Evolutionary conservation across 148 eudicot genomes (phyloP).

Genomic region (Rhododendron vialii): DNA sequence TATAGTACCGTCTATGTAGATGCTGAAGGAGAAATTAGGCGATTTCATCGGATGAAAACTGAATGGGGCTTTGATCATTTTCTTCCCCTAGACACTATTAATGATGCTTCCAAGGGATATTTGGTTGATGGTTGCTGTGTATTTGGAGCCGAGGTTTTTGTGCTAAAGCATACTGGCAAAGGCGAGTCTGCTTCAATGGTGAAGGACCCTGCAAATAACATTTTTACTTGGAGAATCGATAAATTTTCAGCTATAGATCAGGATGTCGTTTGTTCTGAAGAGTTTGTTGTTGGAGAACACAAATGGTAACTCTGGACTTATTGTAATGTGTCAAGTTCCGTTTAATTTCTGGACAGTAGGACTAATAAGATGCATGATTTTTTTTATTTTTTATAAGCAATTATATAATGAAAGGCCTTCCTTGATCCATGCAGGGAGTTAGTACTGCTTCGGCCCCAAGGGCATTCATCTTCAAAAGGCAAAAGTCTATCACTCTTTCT

Average conservation of each 20-base stretch:
- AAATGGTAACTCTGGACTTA: not conserved
- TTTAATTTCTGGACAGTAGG: too few species aligned
- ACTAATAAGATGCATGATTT: too few species aligned
- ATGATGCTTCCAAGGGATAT: not conserved
- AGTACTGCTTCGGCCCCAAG: too few species aligned
- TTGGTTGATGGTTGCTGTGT: not conserved
- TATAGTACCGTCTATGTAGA: not conserved
- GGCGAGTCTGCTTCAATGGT: not conserved
- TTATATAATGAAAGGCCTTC: too few species aligned
- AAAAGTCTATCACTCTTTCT: too few species aligned
- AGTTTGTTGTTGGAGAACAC: not conserved
- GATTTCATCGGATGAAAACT: not conserved
- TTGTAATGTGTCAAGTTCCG: too few species aligned
- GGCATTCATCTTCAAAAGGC: too few species aligned
- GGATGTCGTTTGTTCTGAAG: not conserved
- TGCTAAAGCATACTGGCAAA: not conserved
- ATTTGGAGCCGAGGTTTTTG: not conserved
- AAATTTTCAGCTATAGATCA: not conserved
- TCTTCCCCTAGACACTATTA: not conserved
- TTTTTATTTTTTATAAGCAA: too few species aligned
- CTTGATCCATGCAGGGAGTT: too few species aligned
- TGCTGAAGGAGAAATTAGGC: not conserved
- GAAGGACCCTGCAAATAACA: not conserved
- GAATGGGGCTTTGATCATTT: not conserved
- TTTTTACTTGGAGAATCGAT: not conserved